phyloP scores from a whole-genome alignment of 805 yeast species.

The Hanseniaspora vineae region DNA sequence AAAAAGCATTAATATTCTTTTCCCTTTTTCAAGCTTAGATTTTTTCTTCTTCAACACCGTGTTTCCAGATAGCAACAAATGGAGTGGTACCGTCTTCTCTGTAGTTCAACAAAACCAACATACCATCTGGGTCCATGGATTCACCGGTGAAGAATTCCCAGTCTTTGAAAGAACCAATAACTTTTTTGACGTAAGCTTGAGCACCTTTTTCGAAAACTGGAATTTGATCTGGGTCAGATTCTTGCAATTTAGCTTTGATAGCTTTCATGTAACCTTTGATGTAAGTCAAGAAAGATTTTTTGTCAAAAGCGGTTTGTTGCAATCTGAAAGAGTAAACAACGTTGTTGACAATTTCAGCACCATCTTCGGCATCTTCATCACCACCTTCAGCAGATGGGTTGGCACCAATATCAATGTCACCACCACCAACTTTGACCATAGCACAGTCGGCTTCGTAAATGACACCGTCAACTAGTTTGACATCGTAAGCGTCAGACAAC shows the following conservation, averaged over 20 bases:
- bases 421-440: constrained; percentile 82
- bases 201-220: constrained; percentile 96
- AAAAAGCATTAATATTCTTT: not conserved
- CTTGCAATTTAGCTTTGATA: constrained; percentile 83
- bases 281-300: constrained; percentile 93
- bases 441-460: constrained; percentile 95
- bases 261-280: constrained; percentile 98
- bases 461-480: constrained; percentile 74
- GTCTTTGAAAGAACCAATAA: constrained; percentile 89
- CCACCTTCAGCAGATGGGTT: constrained; percentile 98
- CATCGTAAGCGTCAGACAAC: constrained; percentile 93
- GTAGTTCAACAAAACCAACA: constrained; percentile 96
- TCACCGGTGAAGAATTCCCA: constrained; percentile 99
- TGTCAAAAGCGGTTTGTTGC: constrained; percentile 92
- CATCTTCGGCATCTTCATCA: constrained; percentile 67
- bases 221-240: constrained; percentile 76
- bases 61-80: constrained; percentile 97
- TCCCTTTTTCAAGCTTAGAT: constrained; percentile 38
- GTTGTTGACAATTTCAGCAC: constrained; percentile 89
- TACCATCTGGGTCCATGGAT: constrained; percentile 99
- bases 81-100: constrained; percentile 99
- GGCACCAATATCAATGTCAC: constrained; percentile 96
- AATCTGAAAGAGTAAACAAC: constrained; percentile 97
- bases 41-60: constrained; percentile 85
- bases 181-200: constrained; percentile 88